These are phyloP conservation scores for Plasmodium berghei DNA, from an alignment of 169 alveolate species.

Conservation along the genomic window DNA sequence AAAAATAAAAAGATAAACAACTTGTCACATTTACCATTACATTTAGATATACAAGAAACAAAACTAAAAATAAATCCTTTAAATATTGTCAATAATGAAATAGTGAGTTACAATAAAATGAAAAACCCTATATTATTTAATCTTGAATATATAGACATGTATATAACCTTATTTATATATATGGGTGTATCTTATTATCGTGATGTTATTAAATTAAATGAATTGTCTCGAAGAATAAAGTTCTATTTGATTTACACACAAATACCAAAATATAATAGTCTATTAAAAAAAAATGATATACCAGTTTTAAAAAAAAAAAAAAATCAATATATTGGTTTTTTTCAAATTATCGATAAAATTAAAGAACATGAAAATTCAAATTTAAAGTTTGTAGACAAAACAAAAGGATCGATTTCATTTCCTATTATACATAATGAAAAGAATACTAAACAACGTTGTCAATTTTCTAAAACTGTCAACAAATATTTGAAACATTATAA, in stretches of 20 bases:
- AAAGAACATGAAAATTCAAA: constrained; percentile 2
- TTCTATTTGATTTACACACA: constrained; percentile 4
- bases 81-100: constrained; percentile 23
- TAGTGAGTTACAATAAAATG: background rate
- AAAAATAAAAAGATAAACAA: constrained; percentile 25
- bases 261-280: background rate
- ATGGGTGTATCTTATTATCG: constrained; percentile 38
- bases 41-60: constrained; percentile 19
- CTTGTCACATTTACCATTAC: constrained; percentile 66
- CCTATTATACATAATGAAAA: background rate
- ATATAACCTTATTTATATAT: constrained; percentile 40
- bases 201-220: background rate
- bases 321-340: constrained; percentile 2
- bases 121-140: background rate
- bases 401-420: background rate
- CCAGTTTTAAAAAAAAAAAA: background rate
- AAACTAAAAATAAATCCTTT: constrained; percentile 44
- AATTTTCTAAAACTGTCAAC: no score
- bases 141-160: constrained; percentile 40
- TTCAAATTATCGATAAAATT: constrained; percentile 13
- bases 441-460: background rate
- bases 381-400: background rate
- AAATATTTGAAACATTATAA: background rate
- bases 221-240: constrained; percentile 17
- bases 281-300: background rate